A percentile compares a stretch with the other conserved stretches of the same genome.
These are phyloP conservation scores for Aspergillus hortae DNA, from an alignment of 2,329 filamentous ascomycete genomes.

Conservation along the genomic window DNA sequence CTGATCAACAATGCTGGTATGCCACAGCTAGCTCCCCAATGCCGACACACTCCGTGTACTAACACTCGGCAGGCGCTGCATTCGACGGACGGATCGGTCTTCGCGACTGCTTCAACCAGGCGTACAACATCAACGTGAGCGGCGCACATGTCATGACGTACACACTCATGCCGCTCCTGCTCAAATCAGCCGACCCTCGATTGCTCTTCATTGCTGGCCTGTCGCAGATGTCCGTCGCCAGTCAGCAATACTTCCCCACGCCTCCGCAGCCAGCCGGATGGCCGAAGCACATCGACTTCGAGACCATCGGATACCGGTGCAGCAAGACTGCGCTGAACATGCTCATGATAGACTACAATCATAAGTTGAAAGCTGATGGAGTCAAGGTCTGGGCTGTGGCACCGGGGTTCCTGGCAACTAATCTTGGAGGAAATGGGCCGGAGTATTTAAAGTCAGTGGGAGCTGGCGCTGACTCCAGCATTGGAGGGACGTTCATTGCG, in stretches of 20 bases:
- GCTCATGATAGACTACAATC: conserved; percentile 47
- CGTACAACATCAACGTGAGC: conserved; percentile 51
- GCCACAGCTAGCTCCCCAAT: too few relatives aligned
- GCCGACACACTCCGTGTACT: too few relatives aligned
- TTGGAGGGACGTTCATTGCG: conserved; percentile 40
- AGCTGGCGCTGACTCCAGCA: conserved; percentile 27
- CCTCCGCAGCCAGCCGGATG: conserved; percentile 10
- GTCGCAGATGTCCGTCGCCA: conserved; percentile 8
- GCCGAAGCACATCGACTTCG: conserved; percentile 13
- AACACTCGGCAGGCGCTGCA: not conserved
- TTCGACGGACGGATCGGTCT: conserved; percentile 1
- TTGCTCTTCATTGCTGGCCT: conserved; percentile 26
- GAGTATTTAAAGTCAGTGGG: not conserved
- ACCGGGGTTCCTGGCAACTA: conserved; percentile 50
- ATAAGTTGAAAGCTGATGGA: conserved; percentile 45
- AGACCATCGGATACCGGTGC: conserved; percentile 35
- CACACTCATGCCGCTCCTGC: conserved; percentile 51
- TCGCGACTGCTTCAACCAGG: conserved; percentile 44
- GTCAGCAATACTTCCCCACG: conserved; percentile 10
- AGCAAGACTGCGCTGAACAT: conserved; percentile 48
- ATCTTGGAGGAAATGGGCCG: conserved; percentile 32
- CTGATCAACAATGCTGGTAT: conserved; percentile 3
- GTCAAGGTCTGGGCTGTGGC: conserved; percentile 50
- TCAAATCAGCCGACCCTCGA: conserved; percentile 45
- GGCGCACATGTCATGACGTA: conserved; percentile 46